phyloP scores from a whole-genome alignment of 345 rosid genomes.

The Eutrema yunnanense region DNA sequence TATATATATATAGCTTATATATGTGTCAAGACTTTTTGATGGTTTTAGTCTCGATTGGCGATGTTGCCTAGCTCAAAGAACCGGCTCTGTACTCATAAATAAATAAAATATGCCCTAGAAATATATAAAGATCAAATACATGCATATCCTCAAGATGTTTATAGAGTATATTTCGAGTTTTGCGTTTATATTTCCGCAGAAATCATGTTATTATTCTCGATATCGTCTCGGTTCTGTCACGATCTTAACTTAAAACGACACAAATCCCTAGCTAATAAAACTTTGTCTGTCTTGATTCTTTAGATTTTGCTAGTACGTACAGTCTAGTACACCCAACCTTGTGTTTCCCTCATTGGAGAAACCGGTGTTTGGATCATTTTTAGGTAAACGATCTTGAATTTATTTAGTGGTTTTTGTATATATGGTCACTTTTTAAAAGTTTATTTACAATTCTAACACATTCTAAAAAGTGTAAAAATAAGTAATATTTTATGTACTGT shows the following conservation, averaged over 20 bases:
- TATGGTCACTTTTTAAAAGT: too few relatives aligned
- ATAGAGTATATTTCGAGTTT: not conserved
- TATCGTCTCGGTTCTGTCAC: not conserved
- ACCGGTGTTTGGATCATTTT: not conserved
- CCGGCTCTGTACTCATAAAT: constrained; percentile 25
- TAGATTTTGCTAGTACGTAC: not conserved
- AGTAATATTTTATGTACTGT: too few relatives aligned
- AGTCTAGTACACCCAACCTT: not conserved
- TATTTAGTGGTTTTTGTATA: not conserved
- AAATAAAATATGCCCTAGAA: constrained; percentile 24
- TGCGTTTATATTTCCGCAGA: not conserved
- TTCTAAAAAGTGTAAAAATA: too few relatives aligned
- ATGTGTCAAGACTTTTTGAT: constrained; percentile 22
- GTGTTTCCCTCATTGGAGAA: not conserved
- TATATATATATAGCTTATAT: constrained; percentile 18
- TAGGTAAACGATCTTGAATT: not conserved
- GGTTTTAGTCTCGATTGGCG: constrained; percentile 20
- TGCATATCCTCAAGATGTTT: not conserved
- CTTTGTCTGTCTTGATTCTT: not conserved
- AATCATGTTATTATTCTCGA: not conserved
- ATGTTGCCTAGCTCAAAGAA: constrained; percentile 22
- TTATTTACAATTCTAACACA: too few relatives aligned
- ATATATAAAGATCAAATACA: constrained; percentile 10
- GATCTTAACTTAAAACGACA: not conserved
- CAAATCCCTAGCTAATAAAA: not conserved